phyloP scores from a whole-genome alignment of 2,329 filamentous ascomycete genomes.

The Colletotrichum sublineola region DNA sequence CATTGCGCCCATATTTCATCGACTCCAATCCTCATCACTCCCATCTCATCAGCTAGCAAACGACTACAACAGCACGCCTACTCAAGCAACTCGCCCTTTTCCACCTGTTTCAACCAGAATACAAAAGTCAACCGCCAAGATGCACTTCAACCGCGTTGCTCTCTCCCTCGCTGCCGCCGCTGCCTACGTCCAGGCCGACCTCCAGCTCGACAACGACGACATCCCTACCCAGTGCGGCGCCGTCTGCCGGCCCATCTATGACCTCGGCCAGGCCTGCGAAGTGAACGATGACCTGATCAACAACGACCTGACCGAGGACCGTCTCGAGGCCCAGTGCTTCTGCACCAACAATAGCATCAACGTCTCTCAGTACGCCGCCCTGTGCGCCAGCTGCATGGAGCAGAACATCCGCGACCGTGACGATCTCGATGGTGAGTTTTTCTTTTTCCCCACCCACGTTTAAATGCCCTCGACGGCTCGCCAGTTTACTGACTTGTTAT shows the following conservation, averaged over 20 bases:
- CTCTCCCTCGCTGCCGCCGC: slow-evolving; percentile 37
- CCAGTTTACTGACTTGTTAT: background rate
- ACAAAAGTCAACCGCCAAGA: slow-evolving; percentile 26
- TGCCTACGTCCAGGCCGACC: slow-evolving; percentile 39
- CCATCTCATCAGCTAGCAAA: background rate
- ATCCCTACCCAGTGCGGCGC: slow-evolving; percentile 42
- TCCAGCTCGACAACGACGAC: slow-evolving; percentile 43
- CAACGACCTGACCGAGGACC: slow-evolving; percentile 52
- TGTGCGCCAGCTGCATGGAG: slow-evolving; percentile 45
- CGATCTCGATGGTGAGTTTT: slow-evolving; percentile 42
- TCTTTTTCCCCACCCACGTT: background rate
- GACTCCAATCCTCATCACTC: background rate
- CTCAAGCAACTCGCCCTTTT: background rate
- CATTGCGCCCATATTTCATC: slow-evolving; percentile 1
- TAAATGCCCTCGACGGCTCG: background rate
- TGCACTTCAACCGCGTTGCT: slow-evolving; percentile 41
- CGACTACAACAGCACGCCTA: too few relatives aligned
- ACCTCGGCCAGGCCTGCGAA: slow-evolving; percentile 41
- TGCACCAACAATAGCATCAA: slow-evolving; percentile 58
- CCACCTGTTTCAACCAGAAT: background rate
- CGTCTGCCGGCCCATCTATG: slow-evolving; percentile 42
- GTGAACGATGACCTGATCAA: slow-evolving; percentile 45
- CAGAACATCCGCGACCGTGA: slow-evolving; percentile 42
- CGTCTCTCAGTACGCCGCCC: slow-evolving; percentile 52
- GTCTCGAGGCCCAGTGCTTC: slow-evolving; percentile 55